phyloP scores from a whole-genome alignment of 2,329 filamentous ascomycete species.

The Trichoderma cornu-damae region DNA sequence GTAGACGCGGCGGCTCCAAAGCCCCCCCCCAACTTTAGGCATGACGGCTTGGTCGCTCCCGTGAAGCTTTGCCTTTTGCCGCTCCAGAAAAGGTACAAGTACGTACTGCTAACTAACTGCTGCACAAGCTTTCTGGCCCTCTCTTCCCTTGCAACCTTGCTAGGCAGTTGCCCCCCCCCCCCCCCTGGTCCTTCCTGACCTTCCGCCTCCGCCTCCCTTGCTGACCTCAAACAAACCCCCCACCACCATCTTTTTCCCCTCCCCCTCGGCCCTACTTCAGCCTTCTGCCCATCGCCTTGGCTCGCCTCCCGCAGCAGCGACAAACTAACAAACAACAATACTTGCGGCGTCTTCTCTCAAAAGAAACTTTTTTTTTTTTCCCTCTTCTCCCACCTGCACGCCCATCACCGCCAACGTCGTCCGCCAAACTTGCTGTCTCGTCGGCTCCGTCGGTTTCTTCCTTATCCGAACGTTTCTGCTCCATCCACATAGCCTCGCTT shows the following conservation, averaged over 20 bases:
- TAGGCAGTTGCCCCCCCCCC: conserved; percentile 18
- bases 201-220: conserved; percentile 24
- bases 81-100: background rate
- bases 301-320: conserved; percentile 2
- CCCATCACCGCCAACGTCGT: background rate
- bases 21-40: too few relatives aligned
- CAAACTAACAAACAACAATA: background rate
- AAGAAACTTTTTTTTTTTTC: too few relatives aligned
- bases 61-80: background rate
- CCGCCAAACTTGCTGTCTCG: background rate
- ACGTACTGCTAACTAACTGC: too few relatives aligned
- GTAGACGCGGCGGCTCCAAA: too few relatives aligned
- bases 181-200: conserved; percentile 19
- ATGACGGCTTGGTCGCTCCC: too few relatives aligned
- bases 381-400: background rate
- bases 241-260: conserved; percentile 13
- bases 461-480: conserved; percentile 22
- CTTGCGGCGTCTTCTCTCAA: background rate
- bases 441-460: conserved; percentile 1
- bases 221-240: conserved; percentile 19
- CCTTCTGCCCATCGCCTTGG: conserved; percentile 14
- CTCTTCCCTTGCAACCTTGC: conserved; percentile 22
- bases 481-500: conserved; percentile 24
- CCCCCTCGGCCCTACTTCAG: conserved; percentile 18
- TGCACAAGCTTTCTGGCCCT: conserved; percentile 11